Conservation (phyloP, 176 grass and related monocot genomes). For the Echinochloa phyllopogon region DNA sequence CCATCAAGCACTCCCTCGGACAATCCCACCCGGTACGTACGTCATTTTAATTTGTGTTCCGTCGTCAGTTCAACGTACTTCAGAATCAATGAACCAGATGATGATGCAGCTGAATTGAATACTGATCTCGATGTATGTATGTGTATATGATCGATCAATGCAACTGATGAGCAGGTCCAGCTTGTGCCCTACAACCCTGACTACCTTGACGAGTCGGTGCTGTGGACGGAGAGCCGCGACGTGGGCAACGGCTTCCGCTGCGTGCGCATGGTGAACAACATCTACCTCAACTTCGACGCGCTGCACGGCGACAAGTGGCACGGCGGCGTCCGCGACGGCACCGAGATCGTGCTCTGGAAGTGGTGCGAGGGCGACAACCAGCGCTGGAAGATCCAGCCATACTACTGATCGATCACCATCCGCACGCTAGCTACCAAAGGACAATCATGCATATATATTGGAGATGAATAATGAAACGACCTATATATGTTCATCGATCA, state of each 20-base stretch:
- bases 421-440: too few relatives aligned
- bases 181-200: constrained; percentile 69
- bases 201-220: constrained; percentile 67
- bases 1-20: constrained; percentile 89
- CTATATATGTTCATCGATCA: background rate
- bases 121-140: too few relatives aligned
- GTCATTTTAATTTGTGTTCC: too few relatives aligned
- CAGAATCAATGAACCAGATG: too few relatives aligned
- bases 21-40: constrained; percentile 65
- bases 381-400: constrained; percentile 64
- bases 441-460: too few relatives aligned
- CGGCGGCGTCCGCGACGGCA: constrained; percentile 75
- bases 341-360: constrained; percentile 76
- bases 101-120: too few relatives aligned
- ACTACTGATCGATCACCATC: constrained; percentile 30
- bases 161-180: too few relatives aligned
- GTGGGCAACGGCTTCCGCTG: constrained; percentile 69
- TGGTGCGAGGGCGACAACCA: constrained; percentile 98
- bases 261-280: constrained; percentile 81
- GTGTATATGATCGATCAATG: too few relatives aligned
- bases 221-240: constrained; percentile 81
- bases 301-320: constrained; percentile 76
- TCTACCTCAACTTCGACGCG: constrained; percentile 77
- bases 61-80: too few relatives aligned
- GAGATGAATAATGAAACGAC: too few relatives aligned